A percentile compares a stretch with the other conserved stretches of the same genome.
Evolutionary conservation across 805 yeast species (phyloP).

Genomic region (Cyberlindnera xylosilytica): DNA sequence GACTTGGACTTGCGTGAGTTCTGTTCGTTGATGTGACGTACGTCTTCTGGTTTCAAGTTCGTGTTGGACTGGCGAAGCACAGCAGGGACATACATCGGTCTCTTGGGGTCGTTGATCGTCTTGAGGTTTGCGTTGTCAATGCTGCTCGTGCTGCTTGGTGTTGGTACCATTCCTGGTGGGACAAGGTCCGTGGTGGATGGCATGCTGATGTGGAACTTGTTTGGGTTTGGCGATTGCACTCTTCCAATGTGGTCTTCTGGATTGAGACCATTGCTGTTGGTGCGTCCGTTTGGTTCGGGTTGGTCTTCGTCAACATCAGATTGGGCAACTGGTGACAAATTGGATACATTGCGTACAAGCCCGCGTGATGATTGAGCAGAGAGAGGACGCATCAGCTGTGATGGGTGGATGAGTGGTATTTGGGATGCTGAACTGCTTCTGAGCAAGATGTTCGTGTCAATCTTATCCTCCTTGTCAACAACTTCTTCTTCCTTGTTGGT

Average conservation of each 20-base stretch:
- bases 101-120: constrained; percentile 76
- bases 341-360: constrained; percentile 8
- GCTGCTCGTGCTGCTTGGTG: constrained; percentile 15
- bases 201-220: neutral
- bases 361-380: constrained; percentile 12
- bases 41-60: constrained; percentile 39
- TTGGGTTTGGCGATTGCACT: neutral
- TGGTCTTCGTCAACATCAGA: constrained; percentile 7
- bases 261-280: neutral
- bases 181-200: neutral
- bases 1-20: constrained; percentile 22
- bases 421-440: constrained; percentile 7
- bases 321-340: constrained; percentile 10
- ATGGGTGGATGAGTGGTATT: neutral
- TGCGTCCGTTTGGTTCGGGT: neutral
- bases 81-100: constrained; percentile 89
- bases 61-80: constrained; percentile 60
- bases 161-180: constrained; percentile 3
- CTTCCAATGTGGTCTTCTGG: constrained; percentile 5
- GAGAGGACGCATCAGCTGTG: constrained; percentile 6
- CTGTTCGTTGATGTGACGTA: constrained; percentile 29
- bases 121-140: constrained; percentile 25
- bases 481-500: constrained; percentile 11
- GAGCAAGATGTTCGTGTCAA: constrained; percentile 10
- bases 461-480: constrained; percentile 1